phyloP scores from a whole-genome alignment of 768 basidiomycete genomes.

The Mycena vitilis region DNA sequence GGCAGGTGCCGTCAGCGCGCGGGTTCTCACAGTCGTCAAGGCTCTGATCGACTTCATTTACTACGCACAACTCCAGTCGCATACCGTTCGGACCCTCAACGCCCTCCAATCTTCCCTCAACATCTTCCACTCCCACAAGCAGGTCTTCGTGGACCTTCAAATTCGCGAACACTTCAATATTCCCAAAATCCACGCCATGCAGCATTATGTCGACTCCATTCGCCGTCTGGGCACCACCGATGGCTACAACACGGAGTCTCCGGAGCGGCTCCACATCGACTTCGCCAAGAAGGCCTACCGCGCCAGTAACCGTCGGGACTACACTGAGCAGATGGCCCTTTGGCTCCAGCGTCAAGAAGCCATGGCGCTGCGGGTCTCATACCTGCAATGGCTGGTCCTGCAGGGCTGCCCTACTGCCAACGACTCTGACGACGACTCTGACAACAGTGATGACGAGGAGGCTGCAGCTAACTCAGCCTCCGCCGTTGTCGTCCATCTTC shows the following conservation, averaged over 20 bases:
- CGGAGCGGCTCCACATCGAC: constrained; percentile 3
- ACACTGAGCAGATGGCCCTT: constrained; percentile 29
- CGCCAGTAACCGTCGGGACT: constrained; percentile 26
- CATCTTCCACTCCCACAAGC: constrained; percentile 2
- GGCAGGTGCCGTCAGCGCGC: background rate
- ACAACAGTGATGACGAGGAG: background rate
- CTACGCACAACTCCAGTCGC: constrained; percentile 9
- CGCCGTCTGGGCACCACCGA: background rate
- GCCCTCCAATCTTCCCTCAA: background rate
- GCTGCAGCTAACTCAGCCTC: too few species aligned
- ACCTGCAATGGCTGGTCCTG: background rate
- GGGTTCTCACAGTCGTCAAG: constrained; percentile 3
- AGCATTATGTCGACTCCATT: background rate
- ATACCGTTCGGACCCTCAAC: background rate
- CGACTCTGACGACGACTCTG: background rate
- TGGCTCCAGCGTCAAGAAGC: constrained; percentile 32
- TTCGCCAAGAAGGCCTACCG: constrained; percentile 17
- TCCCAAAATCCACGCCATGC: constrained; percentile 5
- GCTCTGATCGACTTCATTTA: constrained; percentile 6
- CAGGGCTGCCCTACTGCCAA: background rate
- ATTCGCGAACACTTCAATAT: constrained; percentile 6
- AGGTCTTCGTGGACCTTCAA: background rate
- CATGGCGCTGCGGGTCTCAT: background rate
- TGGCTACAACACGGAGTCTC: constrained; percentile 5
- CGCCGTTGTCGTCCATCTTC: background rate